Base-by-base conservation (phyloP, 179 eudicot species). In the Silene coronaria region DNA sequence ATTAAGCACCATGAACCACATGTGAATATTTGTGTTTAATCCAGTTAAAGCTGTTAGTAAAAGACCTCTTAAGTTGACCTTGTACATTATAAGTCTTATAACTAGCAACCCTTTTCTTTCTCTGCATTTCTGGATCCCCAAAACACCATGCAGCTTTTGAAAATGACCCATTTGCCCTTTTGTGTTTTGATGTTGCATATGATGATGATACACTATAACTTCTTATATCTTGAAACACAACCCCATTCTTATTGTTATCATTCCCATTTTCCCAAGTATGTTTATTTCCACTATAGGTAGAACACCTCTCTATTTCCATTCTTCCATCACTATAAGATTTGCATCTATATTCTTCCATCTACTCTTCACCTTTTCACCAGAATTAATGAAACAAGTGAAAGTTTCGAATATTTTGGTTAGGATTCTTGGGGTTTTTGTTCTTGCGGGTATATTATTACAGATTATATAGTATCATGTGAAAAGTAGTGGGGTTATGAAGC, bases 51-150 rank as follows among this genome's bases (percentile, higher is more conserved):
- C 94, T 86, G 76, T 87, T 91, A 74, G 85, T 83, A 42, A 91
- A 66, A n/a, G 92, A 87, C 12, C 88, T 86, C 72, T 91, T 91
- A 48, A 91, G 83, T 81, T 87, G 89, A 2, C 88, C 94, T 61
- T 91, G 91, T 68, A 88, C 94, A 46, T 83, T 68, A 46, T 88
- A 91, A 24, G 84, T 83, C 65, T 88, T 91, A n/a, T 91, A 91
- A 77, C 92, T 81, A 19, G 91, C 97, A 60, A 91, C 92, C 80
- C 97, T 82, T 62, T 82, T 88, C 87, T 89, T 91, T 80, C 97
- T 87, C 77, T 83, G 86, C 85, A 91, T 48, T 68, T 91, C 97
- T 23, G 97, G 97, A 80, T 91, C 97, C 48, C 58, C 85, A 4
- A 89, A 83, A 74, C 87, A 82, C 97, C 93, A 89, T 9, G 48